Base-by-base conservation (phyloP, 352 stramenopile genomes). In the Phytophthora rubi region DNA sequence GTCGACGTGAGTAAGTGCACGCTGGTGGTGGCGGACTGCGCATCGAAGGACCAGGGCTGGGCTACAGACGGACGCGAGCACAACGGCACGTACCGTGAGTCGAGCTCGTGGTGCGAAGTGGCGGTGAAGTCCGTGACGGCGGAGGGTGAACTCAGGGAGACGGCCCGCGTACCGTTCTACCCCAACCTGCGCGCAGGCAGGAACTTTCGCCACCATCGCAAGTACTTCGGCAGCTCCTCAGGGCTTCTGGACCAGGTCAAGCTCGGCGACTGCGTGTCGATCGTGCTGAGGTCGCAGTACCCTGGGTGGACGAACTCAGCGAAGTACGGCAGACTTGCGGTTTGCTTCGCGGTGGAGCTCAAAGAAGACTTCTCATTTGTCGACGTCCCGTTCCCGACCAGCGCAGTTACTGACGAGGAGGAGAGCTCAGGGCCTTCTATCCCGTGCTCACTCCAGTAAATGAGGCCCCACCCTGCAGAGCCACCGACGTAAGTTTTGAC, bases 21-120 rank as follows among this genome's bases (percentile, higher is more conserved):
- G 10, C 61, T 82, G 21, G 18, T 91, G 30, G 76, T 84, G 6
- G 80, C 75, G 13, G 83, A 94, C 48, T 89, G 78, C 48, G 67
- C 69, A 44, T 93, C 86, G 2, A 85, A 87, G 39, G 86, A 94
- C 55, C 86, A 94, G 58, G 86, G 85, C 13, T 94, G 86, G 86
- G 85, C 86, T 15, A 81, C 66, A 3, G 66, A 77, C 28, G 68
- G 69, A n/a, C 56, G 52, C 7, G 73, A 81, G 63, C 59, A 83
- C 35, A 86, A 92, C 21, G 74, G 78, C 12, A 91, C 85, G 18
- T 94, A 94, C 59, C 52, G 70, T 2, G 61, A 37, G 12, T 88
- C 82, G 7, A 84, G 65, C 23, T 93, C 86, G n/a, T 94, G 86
- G 86, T 74, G 62, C 23, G 85, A 94, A 48, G 57, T 94, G 13